Conservation (phyloP, 805 yeast genomes). For the Spathaspora girioi region DNA sequence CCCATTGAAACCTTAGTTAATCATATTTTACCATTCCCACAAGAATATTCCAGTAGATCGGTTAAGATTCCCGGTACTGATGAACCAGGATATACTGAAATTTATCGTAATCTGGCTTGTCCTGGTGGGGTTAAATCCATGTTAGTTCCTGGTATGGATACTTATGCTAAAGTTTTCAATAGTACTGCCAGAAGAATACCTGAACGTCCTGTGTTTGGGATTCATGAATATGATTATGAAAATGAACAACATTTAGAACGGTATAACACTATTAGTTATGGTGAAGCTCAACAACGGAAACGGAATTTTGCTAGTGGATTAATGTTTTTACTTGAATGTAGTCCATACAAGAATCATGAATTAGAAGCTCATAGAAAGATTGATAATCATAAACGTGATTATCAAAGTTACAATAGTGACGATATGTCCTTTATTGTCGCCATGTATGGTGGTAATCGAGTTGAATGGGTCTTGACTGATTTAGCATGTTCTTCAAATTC, state of each 20-base stretch:
- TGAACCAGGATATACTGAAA: slow-evolving; percentile 22
- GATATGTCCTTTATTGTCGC: slow-evolving; percentile 45
- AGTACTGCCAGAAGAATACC: slow-evolving; percentile 18
- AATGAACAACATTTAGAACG: slow-evolving; percentile 24
- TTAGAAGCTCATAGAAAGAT: slow-evolving; percentile 26
- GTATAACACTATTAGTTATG: slow-evolving; percentile 44
- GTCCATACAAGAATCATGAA: slow-evolving; percentile 17
- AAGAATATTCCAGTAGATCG: slow-evolving; percentile 3
- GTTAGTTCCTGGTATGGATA: slow-evolving; percentile 32
- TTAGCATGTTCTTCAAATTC: slow-evolving; percentile 59
- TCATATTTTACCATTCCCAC: slow-evolving; percentile 6
- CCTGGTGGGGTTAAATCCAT: slow-evolving; percentile 19
- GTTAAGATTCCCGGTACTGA: slow-evolving; percentile 15
- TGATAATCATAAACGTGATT: slow-evolving; percentile 20
- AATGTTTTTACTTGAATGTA: slow-evolving; percentile 28
- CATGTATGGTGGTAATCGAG: slow-evolving; percentile 53
- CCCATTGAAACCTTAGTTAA: slow-evolving; percentile 8
- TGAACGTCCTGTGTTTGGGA: slow-evolving; percentile 34
- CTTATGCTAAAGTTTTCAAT: slow-evolving; percentile 33
- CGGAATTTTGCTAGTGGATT: slow-evolving; percentile 53
- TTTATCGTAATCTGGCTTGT: slow-evolving; percentile 26
- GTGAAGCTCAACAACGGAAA: slow-evolving; percentile 39
- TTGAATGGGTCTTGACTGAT: slow-evolving; percentile 75
- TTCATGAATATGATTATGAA: slow-evolving; percentile 30
- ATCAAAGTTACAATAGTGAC: slow-evolving; percentile 23